These are phyloP conservation scores for Exophiala sp. DNA, from an alignment of 2,329 filamentous ascomycete genomes.

Conservation along the genomic window DNA sequence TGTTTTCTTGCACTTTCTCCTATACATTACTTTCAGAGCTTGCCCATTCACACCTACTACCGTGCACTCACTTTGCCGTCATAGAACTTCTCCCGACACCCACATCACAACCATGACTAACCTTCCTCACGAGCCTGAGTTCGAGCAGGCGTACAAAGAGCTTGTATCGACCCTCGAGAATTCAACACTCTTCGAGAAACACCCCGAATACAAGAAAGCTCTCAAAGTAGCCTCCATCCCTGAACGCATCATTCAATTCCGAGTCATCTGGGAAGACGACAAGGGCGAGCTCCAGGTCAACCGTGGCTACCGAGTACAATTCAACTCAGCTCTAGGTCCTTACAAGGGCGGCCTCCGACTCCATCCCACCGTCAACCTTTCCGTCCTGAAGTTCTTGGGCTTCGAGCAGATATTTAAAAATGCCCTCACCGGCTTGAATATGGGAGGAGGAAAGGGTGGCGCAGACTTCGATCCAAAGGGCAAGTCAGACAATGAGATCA, in stretches of 20 bases:
- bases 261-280: constrained; percentile 96
- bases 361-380: constrained; percentile 72
- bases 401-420: constrained; percentile 99
- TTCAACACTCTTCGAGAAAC: constrained; percentile 86
- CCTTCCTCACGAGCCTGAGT: constrained; percentile 86
- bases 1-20: not conserved
- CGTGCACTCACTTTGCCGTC: not conserved
- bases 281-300: constrained; percentile 85
- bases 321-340: constrained; percentile 94
- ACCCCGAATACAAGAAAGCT: constrained; percentile 91
- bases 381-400: constrained; percentile 88
- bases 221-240: constrained; percentile 84
- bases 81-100: not conserved
- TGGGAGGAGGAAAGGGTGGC: constrained; percentile 97
- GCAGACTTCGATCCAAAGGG: constrained; percentile 99
- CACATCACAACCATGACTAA: constrained; percentile 62
- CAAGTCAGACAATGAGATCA: constrained; percentile 96
- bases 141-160: constrained; percentile 98
- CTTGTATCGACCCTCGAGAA: constrained; percentile 91
- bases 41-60: not conserved
- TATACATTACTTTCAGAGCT: not conserved
- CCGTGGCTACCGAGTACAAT: constrained; percentile 93
- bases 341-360: constrained; percentile 98
- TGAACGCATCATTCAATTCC: constrained; percentile 95
- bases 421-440: constrained; percentile 89